phyloP scores from a whole-genome alignment of 169 alveolate species.

The Plasmodium falciparum region DNA sequence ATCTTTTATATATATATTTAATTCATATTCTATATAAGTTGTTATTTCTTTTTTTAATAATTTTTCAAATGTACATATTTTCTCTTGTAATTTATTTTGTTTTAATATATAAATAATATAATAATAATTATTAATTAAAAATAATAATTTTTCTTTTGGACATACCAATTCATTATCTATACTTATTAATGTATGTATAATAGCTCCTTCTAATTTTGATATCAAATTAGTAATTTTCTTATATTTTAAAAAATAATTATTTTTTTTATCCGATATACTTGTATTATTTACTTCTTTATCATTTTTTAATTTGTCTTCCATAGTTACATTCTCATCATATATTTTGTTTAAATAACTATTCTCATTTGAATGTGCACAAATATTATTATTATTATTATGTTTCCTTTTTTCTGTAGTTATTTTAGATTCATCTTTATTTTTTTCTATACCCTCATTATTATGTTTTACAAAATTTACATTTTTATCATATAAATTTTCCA shows the following conservation, averaged over 20 bases:
- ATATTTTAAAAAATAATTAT: constrained; percentile 9
- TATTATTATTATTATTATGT: too few species aligned
- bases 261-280: not conserved
- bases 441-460: too few species aligned
- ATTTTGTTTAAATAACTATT: too few species aligned
- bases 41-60: constrained; percentile 32
- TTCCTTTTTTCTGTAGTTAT: too few species aligned
- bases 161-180: not conserved
- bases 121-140: constrained; percentile 54
- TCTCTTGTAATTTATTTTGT: constrained; percentile 31
- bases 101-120: constrained; percentile 24
- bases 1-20: constrained; percentile 36
- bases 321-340: too few species aligned
- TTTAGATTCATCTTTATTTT: too few species aligned
- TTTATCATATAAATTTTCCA: too few species aligned
- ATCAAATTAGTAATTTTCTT: constrained; percentile 7
- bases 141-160: constrained; percentile 28
- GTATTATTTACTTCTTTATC: not conserved
- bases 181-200: constrained; percentile 4
- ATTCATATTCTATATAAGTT: constrained; percentile 19
- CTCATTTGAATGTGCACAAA: too few species aligned
- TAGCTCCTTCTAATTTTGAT: constrained; percentile 17
- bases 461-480: too few species aligned
- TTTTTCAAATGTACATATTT: constrained; percentile 19
- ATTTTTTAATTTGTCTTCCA: not conserved